These are phyloP conservation scores for Entomortierella parvispora DNA, from an alignment of 192 early-diverging fungal species.

Conservation along the genomic window DNA sequence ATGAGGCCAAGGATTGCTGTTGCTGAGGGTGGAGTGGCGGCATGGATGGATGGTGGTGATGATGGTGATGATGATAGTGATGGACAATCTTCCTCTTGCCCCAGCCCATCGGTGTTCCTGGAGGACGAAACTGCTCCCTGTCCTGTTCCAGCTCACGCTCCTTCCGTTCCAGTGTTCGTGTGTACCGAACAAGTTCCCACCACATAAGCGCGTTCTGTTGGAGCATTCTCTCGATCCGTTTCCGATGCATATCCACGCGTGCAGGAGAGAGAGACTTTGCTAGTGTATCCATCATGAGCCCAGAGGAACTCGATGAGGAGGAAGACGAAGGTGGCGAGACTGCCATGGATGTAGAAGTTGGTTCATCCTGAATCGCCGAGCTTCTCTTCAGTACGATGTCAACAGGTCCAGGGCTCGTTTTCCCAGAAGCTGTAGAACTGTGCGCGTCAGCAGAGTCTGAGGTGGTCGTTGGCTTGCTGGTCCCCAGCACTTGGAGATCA, in stretches of 20 bases:
- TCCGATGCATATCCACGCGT: slow-evolving; percentile 32
- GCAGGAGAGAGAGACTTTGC: slow-evolving; percentile 33
- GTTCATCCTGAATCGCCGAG: neutral
- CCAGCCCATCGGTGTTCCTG: neutral
- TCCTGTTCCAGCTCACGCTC: slow-evolving; percentile 36
- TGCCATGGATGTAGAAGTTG: slow-evolving; percentile 7
- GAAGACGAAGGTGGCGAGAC: slow-evolving; percentile 43
- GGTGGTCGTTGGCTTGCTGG: neutral
- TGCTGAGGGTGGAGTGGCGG: slow-evolving; percentile 46
- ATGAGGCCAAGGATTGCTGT: slow-evolving; percentile 17
- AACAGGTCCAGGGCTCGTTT: neutral
- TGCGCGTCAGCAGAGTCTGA: too few relatives aligned
- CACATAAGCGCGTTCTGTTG: slow-evolving; percentile 49
- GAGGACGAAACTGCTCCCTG: slow-evolving; percentile 10
- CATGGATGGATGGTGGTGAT: slow-evolving; percentile 25
- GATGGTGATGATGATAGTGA: slow-evolving; percentile 37
- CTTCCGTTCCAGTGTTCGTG: slow-evolving; percentile 34
- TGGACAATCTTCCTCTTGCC: neutral
- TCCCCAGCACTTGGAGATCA: slow-evolving; percentile 8
- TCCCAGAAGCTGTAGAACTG: too few relatives aligned
- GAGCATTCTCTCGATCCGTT: slow-evolving; percentile 34
- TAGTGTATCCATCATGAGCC: slow-evolving; percentile 14
- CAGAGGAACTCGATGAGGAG: slow-evolving; percentile 20
- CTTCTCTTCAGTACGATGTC: neutral
- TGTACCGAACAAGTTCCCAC: slow-evolving; percentile 53